These are phyloP conservation scores for Vigna trinervia DNA, from an alignment of 306 rosid genomes.

Conservation along the genomic window DNA sequence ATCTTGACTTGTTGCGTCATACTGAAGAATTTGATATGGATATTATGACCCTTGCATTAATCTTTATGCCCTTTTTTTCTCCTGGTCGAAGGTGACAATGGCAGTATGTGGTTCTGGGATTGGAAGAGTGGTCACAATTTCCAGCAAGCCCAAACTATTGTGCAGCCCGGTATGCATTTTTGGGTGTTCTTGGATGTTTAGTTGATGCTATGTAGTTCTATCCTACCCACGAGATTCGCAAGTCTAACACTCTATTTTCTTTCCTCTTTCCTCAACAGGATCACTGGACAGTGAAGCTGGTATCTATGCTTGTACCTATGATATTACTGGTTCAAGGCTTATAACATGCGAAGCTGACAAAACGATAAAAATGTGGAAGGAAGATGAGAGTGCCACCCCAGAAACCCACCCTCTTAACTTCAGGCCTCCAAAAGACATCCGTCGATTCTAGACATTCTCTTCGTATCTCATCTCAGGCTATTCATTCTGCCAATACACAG, in stretches of 20 bases:
- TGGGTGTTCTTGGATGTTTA: neutral
- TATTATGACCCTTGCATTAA: neutral
- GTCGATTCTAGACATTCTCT: slow-evolving; percentile 65
- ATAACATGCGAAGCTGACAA: slow-evolving; percentile 93
- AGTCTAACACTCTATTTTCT: neutral
- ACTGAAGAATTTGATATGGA: slow-evolving; percentile 4
- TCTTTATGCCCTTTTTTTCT: neutral
- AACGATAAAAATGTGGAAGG: slow-evolving; percentile 97
- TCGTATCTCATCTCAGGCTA: neutral
- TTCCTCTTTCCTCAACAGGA: slow-evolving; percentile 55
- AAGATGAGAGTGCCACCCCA: slow-evolving; percentile 92
- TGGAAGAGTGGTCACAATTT: slow-evolving; percentile 99
- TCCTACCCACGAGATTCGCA: slow-evolving; percentile 4
- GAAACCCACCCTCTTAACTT: slow-evolving; percentile 93
- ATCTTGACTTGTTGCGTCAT: slow-evolving; percentile 8
- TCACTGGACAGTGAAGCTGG: slow-evolving; percentile 99
- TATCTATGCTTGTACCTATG: slow-evolving; percentile 82
- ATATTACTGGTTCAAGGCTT: slow-evolving; percentile 86
- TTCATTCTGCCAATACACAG: neutral
- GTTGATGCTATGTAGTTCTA: neutral
- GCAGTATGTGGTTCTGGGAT: slow-evolving; percentile 99
- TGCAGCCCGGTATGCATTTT: slow-evolving; percentile 79
- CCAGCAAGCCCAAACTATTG: slow-evolving; percentile 95
- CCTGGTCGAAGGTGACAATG: slow-evolving; percentile 82
- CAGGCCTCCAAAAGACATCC: slow-evolving; percentile 88